Evolutionary conservation across 2,329 filamentous ascomycete species (phyloP).

Genomic region (Botrytis fabae): DNA sequence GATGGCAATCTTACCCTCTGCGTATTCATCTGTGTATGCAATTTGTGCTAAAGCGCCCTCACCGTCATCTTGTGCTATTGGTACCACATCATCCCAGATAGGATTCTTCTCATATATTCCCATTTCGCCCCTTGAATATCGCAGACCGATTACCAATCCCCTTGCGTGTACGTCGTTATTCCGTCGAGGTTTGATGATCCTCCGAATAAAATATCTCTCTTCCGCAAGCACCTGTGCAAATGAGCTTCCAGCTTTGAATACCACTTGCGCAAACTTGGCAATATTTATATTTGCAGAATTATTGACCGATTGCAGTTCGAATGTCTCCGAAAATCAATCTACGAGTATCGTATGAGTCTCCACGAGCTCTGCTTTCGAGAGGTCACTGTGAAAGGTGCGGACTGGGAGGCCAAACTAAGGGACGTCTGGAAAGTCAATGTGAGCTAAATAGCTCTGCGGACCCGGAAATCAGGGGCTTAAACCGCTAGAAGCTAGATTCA

Average conservation of each 20-base stretch:
- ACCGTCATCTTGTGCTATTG: slow-evolving; percentile 82
- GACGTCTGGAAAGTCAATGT: neutral
- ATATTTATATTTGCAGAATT: neutral
- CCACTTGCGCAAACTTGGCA: neutral
- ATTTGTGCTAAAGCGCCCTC: slow-evolving; percentile 86
- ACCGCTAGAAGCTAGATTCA: neutral
- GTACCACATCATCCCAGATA: slow-evolving; percentile 79
- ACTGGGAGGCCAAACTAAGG: neutral
- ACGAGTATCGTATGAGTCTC: neutral
- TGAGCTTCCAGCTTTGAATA: neutral
- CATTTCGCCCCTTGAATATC: slow-evolving; percentile 23
- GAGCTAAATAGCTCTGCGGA: neutral
- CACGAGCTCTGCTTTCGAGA: neutral
- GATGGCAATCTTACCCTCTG: slow-evolving; percentile 58
- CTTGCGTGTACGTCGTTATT: neutral
- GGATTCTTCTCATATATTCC: slow-evolving; percentile 53
- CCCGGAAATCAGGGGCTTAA: neutral
- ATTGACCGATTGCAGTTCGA: no score
- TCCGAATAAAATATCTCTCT: neutral
- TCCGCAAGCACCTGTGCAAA: neutral
- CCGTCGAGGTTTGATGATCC: neutral
- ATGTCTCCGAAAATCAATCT: neutral
- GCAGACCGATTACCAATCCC: neutral
- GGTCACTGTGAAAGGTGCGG: neutral
- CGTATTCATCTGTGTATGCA: slow-evolving; percentile 85